A percentile compares a stretch with the other conserved stretches of the same genome.
Conservation (phyloP, 225 moss, liverwort and hornwort species). For the Rhytidiadelphus loreus region DNA sequence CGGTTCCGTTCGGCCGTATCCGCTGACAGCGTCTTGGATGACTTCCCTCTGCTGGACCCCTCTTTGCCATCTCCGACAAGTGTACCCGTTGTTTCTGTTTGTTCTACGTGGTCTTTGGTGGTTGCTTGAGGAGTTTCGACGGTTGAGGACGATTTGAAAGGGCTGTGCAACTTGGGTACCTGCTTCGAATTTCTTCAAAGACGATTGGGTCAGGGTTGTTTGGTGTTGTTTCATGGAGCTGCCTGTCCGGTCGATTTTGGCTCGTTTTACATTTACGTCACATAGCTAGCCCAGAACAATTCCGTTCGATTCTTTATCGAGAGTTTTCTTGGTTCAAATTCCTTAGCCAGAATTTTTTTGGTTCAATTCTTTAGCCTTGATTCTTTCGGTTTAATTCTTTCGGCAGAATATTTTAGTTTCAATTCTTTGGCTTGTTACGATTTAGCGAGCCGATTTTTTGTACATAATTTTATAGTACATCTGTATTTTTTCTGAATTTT, state of each 20-base stretch:
- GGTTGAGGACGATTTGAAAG: neutral
- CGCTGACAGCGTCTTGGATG: neutral
- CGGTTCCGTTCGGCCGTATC: neutral
- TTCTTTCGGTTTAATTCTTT: too few relatives aligned
- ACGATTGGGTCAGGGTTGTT: neutral
- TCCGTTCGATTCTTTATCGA: neutral
- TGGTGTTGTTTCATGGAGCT: neutral
- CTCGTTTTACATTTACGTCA: neutral
- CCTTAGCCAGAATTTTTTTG: neutral
- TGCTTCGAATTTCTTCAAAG: neutral
- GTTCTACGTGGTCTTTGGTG: neutral
- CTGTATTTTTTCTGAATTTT: neutral
- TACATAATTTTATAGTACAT: neutral
- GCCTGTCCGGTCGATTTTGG: neutral
- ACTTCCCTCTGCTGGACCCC: neutral
- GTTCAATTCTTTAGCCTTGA: neutral
- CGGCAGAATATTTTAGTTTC: neutral
- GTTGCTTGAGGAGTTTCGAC: neutral
- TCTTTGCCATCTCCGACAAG: neutral
- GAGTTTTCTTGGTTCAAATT: neutral
- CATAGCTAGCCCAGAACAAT: neutral
- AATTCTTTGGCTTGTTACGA: neutral
- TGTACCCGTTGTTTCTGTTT: neutral
- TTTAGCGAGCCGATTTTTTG: neutral
- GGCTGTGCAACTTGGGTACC: neutral